These are phyloP conservation scores for Allomyces macrogynus DNA, from an alignment of 192 early-diverging fungal genomes.

Conservation along the genomic window DNA sequence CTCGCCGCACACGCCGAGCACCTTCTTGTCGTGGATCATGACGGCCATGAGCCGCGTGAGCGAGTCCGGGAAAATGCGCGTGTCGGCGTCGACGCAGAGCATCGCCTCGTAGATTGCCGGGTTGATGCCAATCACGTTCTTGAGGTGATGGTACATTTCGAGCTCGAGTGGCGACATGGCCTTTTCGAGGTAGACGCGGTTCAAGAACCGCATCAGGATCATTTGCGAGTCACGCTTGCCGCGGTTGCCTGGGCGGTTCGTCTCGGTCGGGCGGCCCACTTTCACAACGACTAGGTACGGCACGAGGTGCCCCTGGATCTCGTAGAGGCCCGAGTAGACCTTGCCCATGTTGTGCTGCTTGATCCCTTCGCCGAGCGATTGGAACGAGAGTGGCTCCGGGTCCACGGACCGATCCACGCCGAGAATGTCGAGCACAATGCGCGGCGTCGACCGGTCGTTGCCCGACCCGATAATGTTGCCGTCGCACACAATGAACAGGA, in stretches of 20 bases:
- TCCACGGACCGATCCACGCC: slow-evolving; percentile 66
- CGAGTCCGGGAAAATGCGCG: slow-evolving; percentile 59
- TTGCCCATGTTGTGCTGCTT: slow-evolving; percentile 86
- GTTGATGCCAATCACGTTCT: slow-evolving; percentile 83
- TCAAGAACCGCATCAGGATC: slow-evolving; percentile 81
- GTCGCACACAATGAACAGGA: slow-evolving; percentile 76
- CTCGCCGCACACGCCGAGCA: slow-evolving; percentile 87
- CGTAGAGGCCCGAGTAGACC: slow-evolving; percentile 88
- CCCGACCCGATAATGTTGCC: slow-evolving; percentile 89
- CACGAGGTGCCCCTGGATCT: slow-evolving; percentile 67
- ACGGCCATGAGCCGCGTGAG: slow-evolving; percentile 72
- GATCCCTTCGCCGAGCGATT: slow-evolving; percentile 70
- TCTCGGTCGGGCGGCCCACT: slow-evolving; percentile 68
- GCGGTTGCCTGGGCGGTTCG: slow-evolving; percentile 74
- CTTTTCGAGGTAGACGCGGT: slow-evolving; percentile 73
- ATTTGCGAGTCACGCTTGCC: slow-evolving; percentile 98
- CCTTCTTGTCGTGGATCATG: slow-evolving; percentile 52
- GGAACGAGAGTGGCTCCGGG: slow-evolving; percentile 58
- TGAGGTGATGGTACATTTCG: slow-evolving; percentile 91
- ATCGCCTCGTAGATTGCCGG: slow-evolving; percentile 57
- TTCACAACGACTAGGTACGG: slow-evolving; percentile 90
- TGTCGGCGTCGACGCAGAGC: slow-evolving; percentile 65
- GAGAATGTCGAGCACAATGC: slow-evolving; percentile 80
- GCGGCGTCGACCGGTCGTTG: slow-evolving; percentile 86
- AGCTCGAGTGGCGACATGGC: slow-evolving; percentile 81